A percentile compares a stretch with the other conserved stretches of the same genome.
These are phyloP conservation scores for Botryotinia calthae DNA, from an alignment of 2,329 filamentous ascomycete species.

Conservation along the genomic window DNA sequence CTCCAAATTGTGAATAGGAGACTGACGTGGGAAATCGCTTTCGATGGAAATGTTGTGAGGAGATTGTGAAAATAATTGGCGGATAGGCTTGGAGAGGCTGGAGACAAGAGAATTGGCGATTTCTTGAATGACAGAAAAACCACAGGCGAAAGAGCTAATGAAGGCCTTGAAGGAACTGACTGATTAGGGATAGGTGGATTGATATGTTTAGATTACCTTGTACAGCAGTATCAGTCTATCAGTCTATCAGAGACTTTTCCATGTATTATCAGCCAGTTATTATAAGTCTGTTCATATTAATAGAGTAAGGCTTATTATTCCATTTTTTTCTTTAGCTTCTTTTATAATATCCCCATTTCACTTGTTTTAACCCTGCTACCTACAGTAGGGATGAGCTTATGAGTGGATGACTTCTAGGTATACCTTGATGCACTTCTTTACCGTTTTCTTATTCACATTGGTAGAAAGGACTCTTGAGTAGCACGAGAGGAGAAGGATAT, in stretches of 20 bases:
- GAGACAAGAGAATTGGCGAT: conserved; percentile 15
- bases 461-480: neutral
- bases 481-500: neutral
- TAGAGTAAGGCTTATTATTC: neutral
- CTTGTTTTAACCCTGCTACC: neutral
- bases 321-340: neutral
- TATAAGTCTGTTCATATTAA: neutral
- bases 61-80: conserved; percentile 1
- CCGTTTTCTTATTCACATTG: neutral
- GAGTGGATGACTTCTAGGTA: neutral
- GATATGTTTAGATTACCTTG: neutral
- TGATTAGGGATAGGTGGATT: neutral
- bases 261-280: neutral
- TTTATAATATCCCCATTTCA: neutral
- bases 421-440: neutral
- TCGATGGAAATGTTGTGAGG: neutral
- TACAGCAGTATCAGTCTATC: neutral
- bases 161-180: conserved; percentile 2
- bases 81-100: neutral
- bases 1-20: conserved; percentile 15
- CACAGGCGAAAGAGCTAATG: neutral
- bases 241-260: neutral
- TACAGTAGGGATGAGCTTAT: neutral
- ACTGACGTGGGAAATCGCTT: conserved; percentile 10
- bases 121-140: neutral